Evolutionary conservation across 257 asterid genomes (phyloP).

Genomic region (Solanum rostratum): DNA sequence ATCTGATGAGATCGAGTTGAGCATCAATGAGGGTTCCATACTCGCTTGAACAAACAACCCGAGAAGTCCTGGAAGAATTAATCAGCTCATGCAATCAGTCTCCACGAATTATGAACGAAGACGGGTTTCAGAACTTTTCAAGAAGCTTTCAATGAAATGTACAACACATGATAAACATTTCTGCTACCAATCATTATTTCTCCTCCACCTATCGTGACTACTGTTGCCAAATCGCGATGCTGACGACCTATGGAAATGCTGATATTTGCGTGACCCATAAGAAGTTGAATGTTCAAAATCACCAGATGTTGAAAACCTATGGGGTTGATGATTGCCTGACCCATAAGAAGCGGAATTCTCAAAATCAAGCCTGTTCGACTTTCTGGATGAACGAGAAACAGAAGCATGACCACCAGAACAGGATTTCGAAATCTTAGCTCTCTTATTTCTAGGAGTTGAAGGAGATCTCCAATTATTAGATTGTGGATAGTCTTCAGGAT

Average conservation of each 20-base stretch:
- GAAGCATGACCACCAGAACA: slow-evolving; percentile 26
- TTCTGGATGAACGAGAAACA: slow-evolving; percentile 26
- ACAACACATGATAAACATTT: neutral
- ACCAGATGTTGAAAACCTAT: neutral
- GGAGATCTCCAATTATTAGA: slow-evolving; percentile 44
- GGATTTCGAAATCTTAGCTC: slow-evolving; percentile 13
- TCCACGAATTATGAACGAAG: neutral
- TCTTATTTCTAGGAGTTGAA: slow-evolving; percentile 37
- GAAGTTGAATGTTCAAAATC: slow-evolving; percentile 23
- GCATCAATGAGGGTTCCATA: neutral
- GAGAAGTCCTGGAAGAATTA: neutral
- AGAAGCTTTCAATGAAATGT: neutral
- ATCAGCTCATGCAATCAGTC: neutral
- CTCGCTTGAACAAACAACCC: neutral
- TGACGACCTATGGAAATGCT: slow-evolving; percentile 23
- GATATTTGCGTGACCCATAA: slow-evolving; percentile 18
- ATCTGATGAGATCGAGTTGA: neutral
- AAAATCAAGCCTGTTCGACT: slow-evolving; percentile 12
- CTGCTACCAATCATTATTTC: slow-evolving; percentile 26
- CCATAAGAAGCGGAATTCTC: slow-evolving; percentile 25
- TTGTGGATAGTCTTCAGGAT: slow-evolving; percentile 34
- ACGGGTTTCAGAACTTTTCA: neutral
- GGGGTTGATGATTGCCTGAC: slow-evolving; percentile 11
- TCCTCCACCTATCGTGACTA: slow-evolving; percentile 20
- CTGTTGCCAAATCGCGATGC: slow-evolving; percentile 41